Percentiles rank a stretch among this genome's conserved stretches.
phyloP scores from a whole-genome alignment of 371 early-diverging fungal species.

The Parasitella parasitica region DNA sequence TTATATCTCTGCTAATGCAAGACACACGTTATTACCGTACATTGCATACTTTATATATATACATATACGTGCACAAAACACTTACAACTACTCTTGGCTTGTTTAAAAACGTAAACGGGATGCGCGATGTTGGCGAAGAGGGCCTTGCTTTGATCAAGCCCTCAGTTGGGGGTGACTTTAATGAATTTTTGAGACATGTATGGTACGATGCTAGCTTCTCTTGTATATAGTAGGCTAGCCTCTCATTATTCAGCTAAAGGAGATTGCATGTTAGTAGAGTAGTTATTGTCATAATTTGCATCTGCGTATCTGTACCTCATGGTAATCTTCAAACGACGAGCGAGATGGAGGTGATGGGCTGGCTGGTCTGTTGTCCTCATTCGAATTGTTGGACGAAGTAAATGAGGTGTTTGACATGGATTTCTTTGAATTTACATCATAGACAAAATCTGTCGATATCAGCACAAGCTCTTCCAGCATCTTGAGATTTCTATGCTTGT shows the following conservation, averaged over 20 bases:
- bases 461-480: slow-evolving; percentile 16
- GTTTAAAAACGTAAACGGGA: slow-evolving; percentile 26
- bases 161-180: slow-evolving; percentile 9
- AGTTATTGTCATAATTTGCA: neutral
- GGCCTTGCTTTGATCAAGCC: slow-evolving; percentile 3
- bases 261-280: neutral
- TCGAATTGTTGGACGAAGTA: neutral
- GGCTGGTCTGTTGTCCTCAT: neutral
- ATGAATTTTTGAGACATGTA: slow-evolving; percentile 17
- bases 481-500: slow-evolving; percentile 20
- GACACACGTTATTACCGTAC: neutral
- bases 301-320: slow-evolving; percentile 10
- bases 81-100: slow-evolving; percentile 26
- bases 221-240: slow-evolving; percentile 31
- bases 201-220: slow-evolving; percentile 29
- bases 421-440: slow-evolving; percentile 8
- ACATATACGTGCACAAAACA: neutral
- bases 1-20: slow-evolving; percentile 22
- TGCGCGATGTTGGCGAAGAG: slow-evolving; percentile 15
- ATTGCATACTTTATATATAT: neutral
- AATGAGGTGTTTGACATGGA: neutral
- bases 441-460: slow-evolving; percentile 14
- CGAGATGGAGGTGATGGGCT: slow-evolving; percentile 1
- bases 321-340: slow-evolving; percentile 13
- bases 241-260: slow-evolving; percentile 19